Conservation (phyloP, 2,329 filamentous ascomycete genomes). For the Gaeumannomyces sp. region DNA sequence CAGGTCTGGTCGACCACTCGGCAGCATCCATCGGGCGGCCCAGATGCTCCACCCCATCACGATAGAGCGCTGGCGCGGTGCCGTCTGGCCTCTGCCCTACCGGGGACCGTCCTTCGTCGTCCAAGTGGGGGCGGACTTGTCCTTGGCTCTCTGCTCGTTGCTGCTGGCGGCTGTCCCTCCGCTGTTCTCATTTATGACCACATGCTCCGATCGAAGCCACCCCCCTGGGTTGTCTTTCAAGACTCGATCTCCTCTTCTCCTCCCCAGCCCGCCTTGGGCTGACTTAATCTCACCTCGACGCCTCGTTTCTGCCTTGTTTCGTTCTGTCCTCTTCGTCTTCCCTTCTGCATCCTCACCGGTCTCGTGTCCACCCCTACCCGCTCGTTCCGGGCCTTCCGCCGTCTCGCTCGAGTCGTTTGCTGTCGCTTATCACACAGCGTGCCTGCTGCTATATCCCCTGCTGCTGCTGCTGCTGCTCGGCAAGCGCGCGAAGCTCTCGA, state of each 20-base stretch:
- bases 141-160: background rate
- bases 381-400: too few relatives aligned
- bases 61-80: background rate
- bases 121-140: background rate
- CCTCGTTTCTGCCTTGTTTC: too few relatives aligned
- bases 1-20: background rate
- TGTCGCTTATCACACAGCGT: background rate
- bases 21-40: background rate
- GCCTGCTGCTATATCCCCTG: too few relatives aligned
- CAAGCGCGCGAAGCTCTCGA: background rate
- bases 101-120: background rate
- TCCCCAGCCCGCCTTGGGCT: background rate
- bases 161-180: background rate
- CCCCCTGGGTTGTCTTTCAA: background rate
- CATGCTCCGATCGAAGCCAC: background rate
- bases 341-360: too few relatives aligned
- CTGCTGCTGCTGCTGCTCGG: background rate
- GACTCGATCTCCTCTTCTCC: background rate
- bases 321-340: too few relatives aligned
- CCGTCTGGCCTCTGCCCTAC: background rate
- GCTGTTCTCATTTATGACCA: background rate
- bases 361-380: background rate
- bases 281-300: too few relatives aligned
- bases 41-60: background rate
- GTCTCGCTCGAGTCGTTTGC: background rate